Evolutionary conservation across 164 flowering plant genomes (phyloP), one percentile per base, ranked within the genome.

Genomic region (Paratinospora sagittata): DNA sequence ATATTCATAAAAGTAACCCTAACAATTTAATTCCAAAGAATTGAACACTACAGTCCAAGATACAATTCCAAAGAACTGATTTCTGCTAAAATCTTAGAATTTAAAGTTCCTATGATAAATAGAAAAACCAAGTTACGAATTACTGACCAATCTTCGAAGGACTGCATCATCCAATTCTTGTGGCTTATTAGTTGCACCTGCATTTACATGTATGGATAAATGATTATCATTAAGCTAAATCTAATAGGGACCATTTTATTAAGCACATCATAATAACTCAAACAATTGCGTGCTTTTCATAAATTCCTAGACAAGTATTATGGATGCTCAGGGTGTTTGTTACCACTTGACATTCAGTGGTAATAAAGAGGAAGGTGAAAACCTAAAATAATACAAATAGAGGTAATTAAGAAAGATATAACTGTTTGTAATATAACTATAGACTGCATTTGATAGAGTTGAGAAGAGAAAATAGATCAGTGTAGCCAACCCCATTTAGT

Each of bases 141-240:
- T 73, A 81, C 96, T 80, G 13, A 95, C 99, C 98, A 95, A 76
- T 89, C 98, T 85, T 81, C 98, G 83, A 52, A 95, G 91, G 78
- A 95, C 98, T 62, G 99, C 98, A 82, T 96, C 98, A 79, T 96
- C 99, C 82, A 96, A 71, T 77, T 96, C 99, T 74, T 93, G 98
- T 57, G 99, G 99, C 80, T 93, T 96, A 82, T 96, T 96, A 14
- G 98, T 96, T 45, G 98, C 99, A 83, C 98, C 99, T 96, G 87
- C 81, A 85, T 68, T 64, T 60, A 69, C 0, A n/a, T 6, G 4
- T 17, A 52, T n/a, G 8, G 19, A 52, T 60, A 19, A 47, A 57
- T 26, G 39, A 33, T 17, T 64, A 36, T 72, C 64, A 41, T 49
- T 65, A 67, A 26, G 27, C 58, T 11, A 33, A 43, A 36, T 64